Evolutionary conservation across 257 asterid species (phyloP).

Genomic region (Coffea eugenioides): DNA sequence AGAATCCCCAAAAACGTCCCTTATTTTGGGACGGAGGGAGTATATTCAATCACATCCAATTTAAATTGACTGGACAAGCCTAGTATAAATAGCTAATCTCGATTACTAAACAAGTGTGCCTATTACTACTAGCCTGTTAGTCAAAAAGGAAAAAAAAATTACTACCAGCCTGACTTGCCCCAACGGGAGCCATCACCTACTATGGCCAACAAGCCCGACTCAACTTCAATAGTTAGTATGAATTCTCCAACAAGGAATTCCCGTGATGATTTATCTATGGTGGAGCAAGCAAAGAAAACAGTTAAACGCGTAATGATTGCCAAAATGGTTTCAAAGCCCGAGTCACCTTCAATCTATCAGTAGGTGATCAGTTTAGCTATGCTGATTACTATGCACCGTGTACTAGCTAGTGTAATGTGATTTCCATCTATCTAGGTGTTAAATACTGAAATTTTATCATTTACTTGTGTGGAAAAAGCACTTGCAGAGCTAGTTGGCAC

Average conservation of each 20-base stretch:
- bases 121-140: not conserved
- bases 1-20: too few species aligned
- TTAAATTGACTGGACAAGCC: too few species aligned
- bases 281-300: conserved; percentile 23
- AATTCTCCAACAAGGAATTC: conserved; percentile 11
- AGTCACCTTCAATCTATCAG: conserved; percentile 33
- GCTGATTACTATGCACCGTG: too few species aligned
- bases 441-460: not conserved
- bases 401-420: too few species aligned
- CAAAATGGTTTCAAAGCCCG: not conserved
- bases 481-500: conserved; percentile 49
- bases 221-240: conserved; percentile 27
- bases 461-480: conserved; percentile 20
- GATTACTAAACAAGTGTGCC: not conserved
- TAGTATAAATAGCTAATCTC: not conserved
- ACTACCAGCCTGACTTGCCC: not conserved
- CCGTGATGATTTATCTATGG: not conserved
- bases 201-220: conserved; percentile 18
- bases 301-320: not conserved
- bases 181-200: not conserved
- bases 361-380: conserved; percentile 21
- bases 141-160: too few species aligned
- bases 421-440: not conserved
- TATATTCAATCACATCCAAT: not conserved
- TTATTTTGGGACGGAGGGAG: too few species aligned